Conservation (phyloP, 1,284 basidiomycete genomes). For the Puccinia hordei region DNA sequence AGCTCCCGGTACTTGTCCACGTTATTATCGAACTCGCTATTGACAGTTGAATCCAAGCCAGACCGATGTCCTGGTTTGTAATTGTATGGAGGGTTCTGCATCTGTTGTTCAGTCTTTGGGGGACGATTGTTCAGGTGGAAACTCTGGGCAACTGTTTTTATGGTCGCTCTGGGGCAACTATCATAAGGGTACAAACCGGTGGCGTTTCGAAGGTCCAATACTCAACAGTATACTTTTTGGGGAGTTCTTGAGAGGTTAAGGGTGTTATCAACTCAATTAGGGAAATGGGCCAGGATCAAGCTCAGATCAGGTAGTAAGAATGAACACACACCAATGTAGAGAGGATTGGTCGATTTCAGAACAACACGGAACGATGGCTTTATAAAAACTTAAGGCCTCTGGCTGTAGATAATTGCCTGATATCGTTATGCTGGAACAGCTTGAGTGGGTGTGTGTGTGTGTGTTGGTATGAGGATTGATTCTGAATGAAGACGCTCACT, state of each 20-base stretch:
- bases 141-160: neutral
- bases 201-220: neutral
- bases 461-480: neutral
- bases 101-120: neutral
- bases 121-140: neutral
- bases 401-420: neutral
- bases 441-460: neutral
- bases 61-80: slow-evolving; percentile 22
- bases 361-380: neutral
- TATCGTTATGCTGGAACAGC: no score
- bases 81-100: slow-evolving; percentile 17
- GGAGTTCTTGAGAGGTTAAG: neutral
- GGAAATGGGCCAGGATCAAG: neutral
- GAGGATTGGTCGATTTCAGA: neutral
- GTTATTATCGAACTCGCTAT: slow-evolving; percentile 24
- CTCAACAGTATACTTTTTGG: neutral
- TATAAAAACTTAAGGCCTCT: neutral
- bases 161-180: slow-evolving; percentile 2
- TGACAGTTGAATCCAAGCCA: slow-evolving; percentile 29
- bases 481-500: neutral
- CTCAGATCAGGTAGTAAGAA: neutral
- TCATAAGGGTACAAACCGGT: neutral
- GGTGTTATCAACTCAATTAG: no score
- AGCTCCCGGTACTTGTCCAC: slow-evolving; percentile 6
- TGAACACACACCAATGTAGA: neutral